Conservation (phyloP, 169 alveolate genomes). For the Plasmodium knowlesi region DNA sequence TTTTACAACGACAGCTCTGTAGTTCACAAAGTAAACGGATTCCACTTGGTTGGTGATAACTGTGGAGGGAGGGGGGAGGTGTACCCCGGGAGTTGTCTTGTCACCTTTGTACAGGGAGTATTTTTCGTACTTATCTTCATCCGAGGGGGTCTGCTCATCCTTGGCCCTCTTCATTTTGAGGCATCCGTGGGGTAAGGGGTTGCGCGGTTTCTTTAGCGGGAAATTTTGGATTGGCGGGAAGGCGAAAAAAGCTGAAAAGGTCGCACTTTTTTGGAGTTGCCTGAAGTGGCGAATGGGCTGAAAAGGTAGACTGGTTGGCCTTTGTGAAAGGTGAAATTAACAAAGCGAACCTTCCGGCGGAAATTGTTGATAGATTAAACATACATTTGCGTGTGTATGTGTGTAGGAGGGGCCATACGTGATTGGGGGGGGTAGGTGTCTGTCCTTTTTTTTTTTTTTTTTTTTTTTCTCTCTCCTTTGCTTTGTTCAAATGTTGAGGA, state of each 20-base stretch:
- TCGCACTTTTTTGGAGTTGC: neutral
- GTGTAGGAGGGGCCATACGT: neutral
- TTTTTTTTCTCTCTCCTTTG: neutral
- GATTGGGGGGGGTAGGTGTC: neutral
- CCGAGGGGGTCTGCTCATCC: slow-evolving; percentile 11
- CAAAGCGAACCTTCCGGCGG: too few relatives aligned
- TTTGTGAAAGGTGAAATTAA: too few relatives aligned
- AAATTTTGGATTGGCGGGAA: neutral
- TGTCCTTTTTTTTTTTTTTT: too few relatives aligned
- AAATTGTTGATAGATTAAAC: neutral
- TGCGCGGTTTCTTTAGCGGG: too few relatives aligned
- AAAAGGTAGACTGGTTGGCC: neutral
- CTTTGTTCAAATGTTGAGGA: neutral
- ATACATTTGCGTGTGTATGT: neutral
- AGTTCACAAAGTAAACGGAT: slow-evolving; percentile 48
- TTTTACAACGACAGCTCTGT: slow-evolving; percentile 60
- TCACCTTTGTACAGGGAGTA: neutral
- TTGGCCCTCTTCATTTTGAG: slow-evolving; percentile 25
- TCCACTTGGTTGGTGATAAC: slow-evolving; percentile 7
- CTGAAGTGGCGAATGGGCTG: neutral
- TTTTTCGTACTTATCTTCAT: slow-evolving; percentile 28
- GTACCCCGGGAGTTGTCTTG: neutral
- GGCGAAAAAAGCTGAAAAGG: neutral
- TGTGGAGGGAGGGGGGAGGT: neutral
- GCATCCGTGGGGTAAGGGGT: neutral